These are phyloP conservation scores for Emiliania huxleyi DNA, from an alignment of 78 protist species.

Conservation along the genomic window DNA sequence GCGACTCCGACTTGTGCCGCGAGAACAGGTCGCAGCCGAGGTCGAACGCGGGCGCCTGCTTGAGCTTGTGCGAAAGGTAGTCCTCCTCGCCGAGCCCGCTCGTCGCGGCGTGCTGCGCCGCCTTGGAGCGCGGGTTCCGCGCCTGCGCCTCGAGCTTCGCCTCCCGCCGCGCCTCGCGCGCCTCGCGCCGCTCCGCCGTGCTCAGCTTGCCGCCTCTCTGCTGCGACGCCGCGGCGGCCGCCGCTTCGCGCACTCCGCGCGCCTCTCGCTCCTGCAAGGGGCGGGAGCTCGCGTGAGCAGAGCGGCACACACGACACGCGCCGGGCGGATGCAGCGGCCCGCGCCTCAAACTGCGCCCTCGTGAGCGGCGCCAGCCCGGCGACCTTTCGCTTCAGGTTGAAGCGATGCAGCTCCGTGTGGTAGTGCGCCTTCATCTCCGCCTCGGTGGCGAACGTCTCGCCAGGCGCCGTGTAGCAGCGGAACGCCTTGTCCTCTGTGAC, in stretches of 20 bases:
- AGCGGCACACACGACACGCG: too few relatives aligned
- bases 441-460: not conserved
- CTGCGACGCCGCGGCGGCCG: not conserved
- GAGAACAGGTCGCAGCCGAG: not conserved
- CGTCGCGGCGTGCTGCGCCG: not conserved
- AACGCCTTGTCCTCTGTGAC: too few relatives aligned
- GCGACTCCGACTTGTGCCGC: not conserved
- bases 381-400: constrained; percentile 42
- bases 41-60: not conserved
- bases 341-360: constrained; percentile 46
- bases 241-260: not conserved
- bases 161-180: not conserved
- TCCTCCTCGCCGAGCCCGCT: not conserved
- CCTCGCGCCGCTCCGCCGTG: not conserved
- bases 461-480: not conserved
- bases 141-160: not conserved
- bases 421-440: constrained; percentile 2
- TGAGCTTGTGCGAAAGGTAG: not conserved
- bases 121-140: not conserved
- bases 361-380: constrained; percentile 20
- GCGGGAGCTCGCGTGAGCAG: too few relatives aligned
- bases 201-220: not conserved
- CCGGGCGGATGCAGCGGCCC: not conserved
- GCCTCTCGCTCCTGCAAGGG: not conserved
- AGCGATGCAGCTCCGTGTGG: constrained; percentile 34